Evolutionary conservation across 2,329 filamentous ascomycete species (phyloP), one percentile per base, ranked within the genome.

Genomic region (Pezicula radicicola): DNA sequence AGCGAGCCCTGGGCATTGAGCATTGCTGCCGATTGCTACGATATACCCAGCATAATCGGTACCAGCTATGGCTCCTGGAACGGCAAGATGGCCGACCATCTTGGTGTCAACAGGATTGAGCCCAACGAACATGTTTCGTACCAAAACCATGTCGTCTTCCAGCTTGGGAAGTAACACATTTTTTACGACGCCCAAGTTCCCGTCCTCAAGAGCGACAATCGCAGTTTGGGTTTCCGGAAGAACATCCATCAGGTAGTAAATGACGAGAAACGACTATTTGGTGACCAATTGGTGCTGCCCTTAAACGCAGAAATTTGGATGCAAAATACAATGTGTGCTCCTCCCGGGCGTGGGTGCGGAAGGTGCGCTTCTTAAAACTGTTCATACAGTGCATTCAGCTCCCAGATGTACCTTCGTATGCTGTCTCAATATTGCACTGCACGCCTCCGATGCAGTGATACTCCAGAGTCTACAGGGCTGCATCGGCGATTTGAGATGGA

Each of bases 21-120:
- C 46, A 6, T 4, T 4, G 52, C 54, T 10, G 48, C 62, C 64
- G 19, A 52, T 45, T 18, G 27, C 28, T 10, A 49, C 21, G 15
- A 52, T 33, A 10, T 13, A 15, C 2, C 50, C 50, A 9, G 50
- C 40, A 27, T 44, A 52, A 27, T 52, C 50, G 5, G n/a, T 45
- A 19, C 50, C 50, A 16, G 21, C 13, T 13, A 40, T 48, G 16
- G 45, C 28, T 10, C 50, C 50, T 2, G 59, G 55, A 2, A 21
- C 47, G 1, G 56, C 59, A 21, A 64, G 58, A 2, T 35, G 36
- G 4, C 46, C 52, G 1, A 51, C 46, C 62, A 67, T 67, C 51
- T 69, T 69, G 50, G 49, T 57, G 55, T 69, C 66, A 50, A 50
- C 54, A 5, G 60, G 67, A 55, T 68, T 68, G 25, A 69, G 27